Evolutionary conservation across 1,284 basidiomycete species (phyloP), one percentile per base, ranked within the genome.

Genomic region (Trametes sp.): DNA sequence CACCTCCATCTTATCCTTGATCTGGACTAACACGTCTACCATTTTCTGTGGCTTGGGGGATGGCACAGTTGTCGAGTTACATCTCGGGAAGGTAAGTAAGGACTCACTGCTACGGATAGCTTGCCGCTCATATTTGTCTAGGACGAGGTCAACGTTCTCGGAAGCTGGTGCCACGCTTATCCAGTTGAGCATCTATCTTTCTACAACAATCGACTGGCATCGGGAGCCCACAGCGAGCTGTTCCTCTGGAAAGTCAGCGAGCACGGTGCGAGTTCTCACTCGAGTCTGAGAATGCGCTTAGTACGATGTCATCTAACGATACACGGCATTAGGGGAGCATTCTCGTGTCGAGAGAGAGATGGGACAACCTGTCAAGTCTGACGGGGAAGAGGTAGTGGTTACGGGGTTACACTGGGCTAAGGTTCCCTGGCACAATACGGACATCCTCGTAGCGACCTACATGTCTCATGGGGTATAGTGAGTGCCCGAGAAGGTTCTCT

Each of bases 361-460:
- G 16, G 41, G 38, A 19, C 9, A 31, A 8, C 53, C 53, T 13
- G 41, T 54, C 26, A 29, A 29, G 14, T 28, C 53, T 23, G 53
- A 44, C 9, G 53, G 53, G 1, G n/a, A 44, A 29, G 53, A 54
- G 26, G 53, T 54, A 2, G 4, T 54, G 10, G 26, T 54, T 11
- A 54, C 53, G n/a, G 53, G 53, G 16, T 41, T 54, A 16, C 53
- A 54, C 19, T 54, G 53, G 53, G n/a, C 26, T 5, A 44, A 24
- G 28, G 14, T 9, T 14, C 14, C 53, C 16, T 26, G 46, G 7
- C 24, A 33, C 36, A 26, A 36, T 10, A 26, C 26, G 5, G 19
- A 31, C 9, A 9, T 29, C 8, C 41, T 54, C 8, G 21, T 54
- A 14, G 53, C 24, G 38, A 54, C 53, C 24, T 54, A 54, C 28